Evolutionary conservation across 495 filamentous ascomycete species (phyloP), one percentile per base, ranked within the genome.

Genomic region (Cladorrhinum samala): DNA sequence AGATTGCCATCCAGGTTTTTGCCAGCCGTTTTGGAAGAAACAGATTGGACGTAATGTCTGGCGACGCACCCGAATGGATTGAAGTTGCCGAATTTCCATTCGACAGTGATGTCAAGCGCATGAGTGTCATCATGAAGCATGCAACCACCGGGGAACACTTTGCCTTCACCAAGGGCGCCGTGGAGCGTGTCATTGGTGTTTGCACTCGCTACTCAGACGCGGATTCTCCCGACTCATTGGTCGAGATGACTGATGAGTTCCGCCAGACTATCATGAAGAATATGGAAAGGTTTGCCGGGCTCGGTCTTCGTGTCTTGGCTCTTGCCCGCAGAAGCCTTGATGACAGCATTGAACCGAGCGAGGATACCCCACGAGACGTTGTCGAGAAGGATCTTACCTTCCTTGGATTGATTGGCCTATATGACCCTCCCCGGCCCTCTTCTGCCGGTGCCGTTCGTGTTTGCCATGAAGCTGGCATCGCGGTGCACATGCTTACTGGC

Each of bases 401-500:
- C 46, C 61, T 84, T 16, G 86, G 86, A 9, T 62, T 90, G 4
- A 76, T 81, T 46, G 86, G 86, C 1, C 77, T 90, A 36, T 86
- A 87, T 54, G 86, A 89, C 64, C 86, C 86, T 13, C 84, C 84
- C 3, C 82, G 86, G 1, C 75, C 80, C 6, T 86, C 86, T 57
- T 85, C 84, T 2, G 79, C 76, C 16, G 77, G 74, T 4, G 79
- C 87, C 2, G 79, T 91, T n/a, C 67, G 72, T 9, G 76, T 81
- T 57, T 89, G 86, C 66, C 77, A 83, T 40, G 68, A 74, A 37
- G 87, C 87, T 19, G 88, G 87, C 21, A 87, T 91, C 39, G 74
- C 76, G 41, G 85, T 90, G 2, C 85, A 88, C 65, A 91, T 91
- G 87, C 71, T 91, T 6, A 91, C 87, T n/a, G 87, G 85, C 11